These are phyloP conservation scores for Aureobasidium sp. DNA, from an alignment of 2,329 filamentous ascomycete genomes.

Conservation along the genomic window DNA sequence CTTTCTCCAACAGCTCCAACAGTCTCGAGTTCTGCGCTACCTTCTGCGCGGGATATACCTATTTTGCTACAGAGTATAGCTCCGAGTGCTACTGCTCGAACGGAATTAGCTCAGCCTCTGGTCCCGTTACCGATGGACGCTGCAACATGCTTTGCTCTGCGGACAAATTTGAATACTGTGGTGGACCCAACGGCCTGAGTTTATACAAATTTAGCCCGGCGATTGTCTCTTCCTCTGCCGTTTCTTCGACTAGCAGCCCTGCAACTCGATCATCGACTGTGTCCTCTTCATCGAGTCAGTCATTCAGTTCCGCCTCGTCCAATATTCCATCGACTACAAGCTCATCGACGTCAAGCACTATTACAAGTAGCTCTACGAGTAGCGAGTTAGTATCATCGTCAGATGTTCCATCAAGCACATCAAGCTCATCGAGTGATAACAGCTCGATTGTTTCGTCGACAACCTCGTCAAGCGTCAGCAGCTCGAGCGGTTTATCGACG, in stretches of 20 bases:
- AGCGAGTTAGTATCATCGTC: no score
- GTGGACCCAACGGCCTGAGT: not conserved
- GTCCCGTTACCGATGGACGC: not conserved
- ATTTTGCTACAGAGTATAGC: slow-evolving; percentile 25
- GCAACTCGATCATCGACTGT: not conserved
- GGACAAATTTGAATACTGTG: not conserved
- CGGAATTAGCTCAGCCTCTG: not conserved
- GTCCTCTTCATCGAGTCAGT: not conserved
- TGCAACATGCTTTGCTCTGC: not conserved
- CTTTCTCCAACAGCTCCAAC: no score
- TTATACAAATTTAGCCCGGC: not conserved
- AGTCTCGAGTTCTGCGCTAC: slow-evolving; percentile 40
- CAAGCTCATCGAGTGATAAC: no score
- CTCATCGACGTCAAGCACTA: no score
- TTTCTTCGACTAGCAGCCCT: no score
- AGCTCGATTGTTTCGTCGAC: no score
- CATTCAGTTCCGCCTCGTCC: not conserved
- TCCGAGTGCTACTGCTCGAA: not conserved
- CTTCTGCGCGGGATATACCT: slow-evolving; percentile 37
- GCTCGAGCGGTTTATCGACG: not conserved
- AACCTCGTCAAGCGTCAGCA: not conserved
- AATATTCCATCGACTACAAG: no score
- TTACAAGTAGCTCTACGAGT: no score
- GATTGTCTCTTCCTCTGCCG: no score
- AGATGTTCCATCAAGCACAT: no score